A percentile compares a stretch with the other conserved stretches of the same genome.
Evolutionary conservation across 192 early-diverging fungal species (phyloP).

Genomic region (Linnemannia schmuckeri): DNA sequence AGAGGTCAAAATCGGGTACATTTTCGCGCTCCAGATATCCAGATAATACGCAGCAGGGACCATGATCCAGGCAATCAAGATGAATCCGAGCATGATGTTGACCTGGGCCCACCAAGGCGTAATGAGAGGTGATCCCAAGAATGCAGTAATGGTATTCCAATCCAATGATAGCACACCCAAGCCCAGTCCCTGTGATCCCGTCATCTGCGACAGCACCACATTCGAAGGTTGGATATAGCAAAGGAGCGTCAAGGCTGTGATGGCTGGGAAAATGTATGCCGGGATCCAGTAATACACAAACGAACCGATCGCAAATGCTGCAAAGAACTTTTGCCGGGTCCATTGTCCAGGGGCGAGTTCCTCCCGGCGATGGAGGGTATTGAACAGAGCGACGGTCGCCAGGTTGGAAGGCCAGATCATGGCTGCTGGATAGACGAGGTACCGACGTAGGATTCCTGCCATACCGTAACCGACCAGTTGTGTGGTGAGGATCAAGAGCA

Average conservation of each 20-base stretch:
- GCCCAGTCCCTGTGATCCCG: conserved; percentile 73
- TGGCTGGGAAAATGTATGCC: conserved; percentile 42
- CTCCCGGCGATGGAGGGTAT: conserved; percentile 55
- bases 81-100: conserved; percentile 74
- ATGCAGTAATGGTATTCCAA: conserved; percentile 70
- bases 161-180: conserved; percentile 78
- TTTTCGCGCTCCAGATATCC: conserved; percentile 70
- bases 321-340: conserved; percentile 58
- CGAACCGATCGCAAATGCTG: conserved; percentile 50
- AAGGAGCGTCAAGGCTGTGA: conserved; percentile 44
- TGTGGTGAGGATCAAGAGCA: conserved; percentile 77
- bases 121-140: conserved; percentile 57
- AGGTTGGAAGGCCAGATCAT: conserved; percentile 93
- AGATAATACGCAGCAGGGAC: conserved; percentile 75
- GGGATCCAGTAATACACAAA: conserved; percentile 68
- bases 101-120: conserved; percentile 68
- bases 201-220: conserved; percentile 54
- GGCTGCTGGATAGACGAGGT: conserved; percentile 82
- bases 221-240: conserved; percentile 41
- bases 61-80: conserved; percentile 78
- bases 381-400: conserved; percentile 64
- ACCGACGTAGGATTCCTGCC: conserved; percentile 83
- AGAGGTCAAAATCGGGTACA: conserved; percentile 53
- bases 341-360: conserved; percentile 34
- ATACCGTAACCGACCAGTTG: conserved; percentile 70